Evolutionary conservation across 2,329 filamentous ascomycete species (phyloP).

Genomic region (Huntiella bhutanensis): DNA sequence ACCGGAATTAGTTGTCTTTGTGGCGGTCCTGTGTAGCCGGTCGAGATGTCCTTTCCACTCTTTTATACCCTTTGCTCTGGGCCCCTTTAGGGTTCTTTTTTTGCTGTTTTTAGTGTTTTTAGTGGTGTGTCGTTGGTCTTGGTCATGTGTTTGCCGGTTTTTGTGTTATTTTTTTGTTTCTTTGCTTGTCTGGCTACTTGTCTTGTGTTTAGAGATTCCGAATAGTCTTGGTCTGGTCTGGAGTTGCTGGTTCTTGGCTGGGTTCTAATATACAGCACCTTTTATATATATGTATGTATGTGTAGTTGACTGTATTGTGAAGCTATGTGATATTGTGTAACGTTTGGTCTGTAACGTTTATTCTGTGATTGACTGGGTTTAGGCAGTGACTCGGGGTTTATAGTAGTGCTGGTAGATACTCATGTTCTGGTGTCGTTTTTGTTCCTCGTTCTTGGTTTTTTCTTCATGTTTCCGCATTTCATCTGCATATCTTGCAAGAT

Average conservation of each 20-base stretch:
- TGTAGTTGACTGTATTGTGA: not conserved
- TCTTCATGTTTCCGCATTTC: not conserved
- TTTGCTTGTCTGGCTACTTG: conserved; percentile 4
- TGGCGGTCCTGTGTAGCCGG: not conserved
- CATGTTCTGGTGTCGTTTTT: not conserved
- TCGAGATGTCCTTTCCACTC: not conserved
- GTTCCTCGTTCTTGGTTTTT: not conserved
- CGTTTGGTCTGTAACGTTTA: not conserved
- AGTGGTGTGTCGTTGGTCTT: not conserved
- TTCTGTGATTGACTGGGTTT: no score
- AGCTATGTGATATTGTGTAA: not conserved
- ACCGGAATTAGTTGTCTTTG: no score
- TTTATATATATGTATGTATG: not conserved
- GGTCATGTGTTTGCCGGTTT: not conserved
- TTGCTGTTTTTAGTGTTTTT: not conserved
- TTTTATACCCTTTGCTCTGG: not conserved
- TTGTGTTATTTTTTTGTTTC: conserved; percentile 1
- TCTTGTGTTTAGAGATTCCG: conserved; percentile 9
- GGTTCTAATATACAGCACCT: conserved; percentile 11
- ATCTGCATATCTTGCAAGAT: not conserved
- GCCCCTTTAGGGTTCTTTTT: not conserved
- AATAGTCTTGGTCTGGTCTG: conserved; percentile 9
- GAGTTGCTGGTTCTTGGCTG: conserved; percentile 12
- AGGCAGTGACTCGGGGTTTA: no score
- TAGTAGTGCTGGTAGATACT: no score